Base-by-base conservation (phyloP, 2,329 filamentous ascomycete genomes). In the Ascochyta koolunga region DNA sequence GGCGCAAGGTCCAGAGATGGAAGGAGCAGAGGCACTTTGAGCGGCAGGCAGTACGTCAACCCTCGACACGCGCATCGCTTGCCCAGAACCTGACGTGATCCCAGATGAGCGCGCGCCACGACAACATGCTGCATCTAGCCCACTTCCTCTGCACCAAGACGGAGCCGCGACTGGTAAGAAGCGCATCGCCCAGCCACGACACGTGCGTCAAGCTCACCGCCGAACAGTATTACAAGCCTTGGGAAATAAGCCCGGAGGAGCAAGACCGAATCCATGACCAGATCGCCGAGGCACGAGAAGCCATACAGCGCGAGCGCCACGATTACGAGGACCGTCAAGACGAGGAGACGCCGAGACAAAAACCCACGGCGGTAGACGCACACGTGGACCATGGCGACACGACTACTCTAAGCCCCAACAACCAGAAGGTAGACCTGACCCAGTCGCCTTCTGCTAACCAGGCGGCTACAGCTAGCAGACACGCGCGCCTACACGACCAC, bases 201-300 rank as follows among this genome's bases (percentile, higher is more conserved):
- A 25, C 16, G 42, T 48, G 16, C 43, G 55, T 15, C 61, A 71
- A 62, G 74, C 65, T 61, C 44, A 76, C 33, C 18, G 32, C 11
- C 45, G 50, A 8, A 36, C 60, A 96, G 91, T 93, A 89, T 73
- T 97, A 95, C 74, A 87, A 88, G 39, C 93, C 93, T 0, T 96
- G 89, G 88, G 86, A 91, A 64, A 80, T 90, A 50, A 86, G 85
- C 27, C 73, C 79, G 5, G 81, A 84, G 38, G 89, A 97, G 71
- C 85, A 93, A 72, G 83, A 86, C 5, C 80, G 75, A 10, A 90
- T 97, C 69, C 82, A 87, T 39, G 78, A 82, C 4, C 93, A 96
- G 72, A 80, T 91, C 24, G 79, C 82, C 40, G 84, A 88, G 46
- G 84, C 83, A 15, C 83, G 91, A 71, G 80, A 78, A 1, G 79